Conservation (phyloP, 345 rosid genomes). For the Eucalyptus cloeziana region DNA sequence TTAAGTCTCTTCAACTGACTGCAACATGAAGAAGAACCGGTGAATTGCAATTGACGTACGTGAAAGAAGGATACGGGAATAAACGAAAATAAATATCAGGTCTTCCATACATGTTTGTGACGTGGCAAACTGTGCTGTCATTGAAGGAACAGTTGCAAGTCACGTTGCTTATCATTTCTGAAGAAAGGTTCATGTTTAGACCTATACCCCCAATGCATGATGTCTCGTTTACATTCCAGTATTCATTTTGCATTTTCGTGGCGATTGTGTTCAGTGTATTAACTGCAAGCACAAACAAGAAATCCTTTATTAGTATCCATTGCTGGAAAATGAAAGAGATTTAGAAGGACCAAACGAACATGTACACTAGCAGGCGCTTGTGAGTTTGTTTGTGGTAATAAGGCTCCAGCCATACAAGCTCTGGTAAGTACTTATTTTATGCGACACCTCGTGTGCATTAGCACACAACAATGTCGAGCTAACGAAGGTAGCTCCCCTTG, state of each 20-base stretch:
- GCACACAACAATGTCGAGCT: neutral
- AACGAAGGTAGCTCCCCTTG: neutral
- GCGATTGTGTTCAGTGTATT: constrained; percentile 32
- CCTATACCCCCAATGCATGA: constrained; percentile 26
- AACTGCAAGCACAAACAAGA: constrained; percentile 19
- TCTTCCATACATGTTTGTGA: constrained; percentile 39
- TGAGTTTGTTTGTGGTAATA: neutral
- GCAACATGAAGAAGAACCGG: neutral
- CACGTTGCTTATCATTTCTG: constrained; percentile 4
- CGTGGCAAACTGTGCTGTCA: constrained; percentile 30
- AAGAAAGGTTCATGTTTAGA: constrained; percentile 1
- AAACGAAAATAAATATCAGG: neutral
- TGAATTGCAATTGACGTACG: neutral
- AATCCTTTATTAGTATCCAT: neutral
- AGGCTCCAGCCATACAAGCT: neutral
- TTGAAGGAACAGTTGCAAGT: constrained; percentile 35
- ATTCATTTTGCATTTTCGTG: constrained; percentile 13
- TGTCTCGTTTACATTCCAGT: constrained; percentile 8
- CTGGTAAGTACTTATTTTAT: neutral
- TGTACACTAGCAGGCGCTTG: neutral
- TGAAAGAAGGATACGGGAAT: neutral
- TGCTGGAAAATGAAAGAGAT: neutral
- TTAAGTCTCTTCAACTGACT: constrained; percentile 46
- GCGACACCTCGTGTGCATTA: neutral
- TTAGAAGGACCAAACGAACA: neutral